Evolutionary conservation across 257 asterid genomes (phyloP).

Genomic region (Fraxinus cuspidata): DNA sequence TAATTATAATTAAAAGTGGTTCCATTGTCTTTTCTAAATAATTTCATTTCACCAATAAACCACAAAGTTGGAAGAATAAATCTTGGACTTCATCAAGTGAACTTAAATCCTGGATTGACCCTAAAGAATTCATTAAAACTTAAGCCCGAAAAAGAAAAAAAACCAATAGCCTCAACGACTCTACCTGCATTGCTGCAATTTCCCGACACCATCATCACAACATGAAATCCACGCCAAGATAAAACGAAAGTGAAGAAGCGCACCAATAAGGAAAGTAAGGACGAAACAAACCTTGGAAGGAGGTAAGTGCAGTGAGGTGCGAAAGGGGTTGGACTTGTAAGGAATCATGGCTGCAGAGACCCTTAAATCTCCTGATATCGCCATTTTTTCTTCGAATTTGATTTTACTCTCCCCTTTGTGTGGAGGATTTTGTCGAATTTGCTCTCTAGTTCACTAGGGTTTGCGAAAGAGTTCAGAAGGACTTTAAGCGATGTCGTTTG

Average conservation of each 20-base stretch:
- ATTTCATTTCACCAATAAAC: neutral
- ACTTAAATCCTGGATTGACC: neutral
- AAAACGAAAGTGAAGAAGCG: neutral
- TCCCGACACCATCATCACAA: neutral
- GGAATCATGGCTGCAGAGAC: constrained; percentile 68
- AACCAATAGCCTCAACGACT: neutral
- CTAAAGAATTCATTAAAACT: neutral
- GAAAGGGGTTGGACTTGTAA: constrained; percentile 55
- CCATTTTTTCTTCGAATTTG: constrained; percentile 33
- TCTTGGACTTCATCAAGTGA: neutral
- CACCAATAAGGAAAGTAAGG: neutral
- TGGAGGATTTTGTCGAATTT: constrained; percentile 1
- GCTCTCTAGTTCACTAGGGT: constrained; percentile 33
- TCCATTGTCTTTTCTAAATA: neutral
- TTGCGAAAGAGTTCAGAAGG: neutral
- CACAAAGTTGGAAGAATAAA: neutral
- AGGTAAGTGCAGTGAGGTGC: constrained; percentile 42
- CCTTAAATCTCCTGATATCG: constrained; percentile 72
- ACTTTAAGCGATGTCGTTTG: constrained; percentile 1
- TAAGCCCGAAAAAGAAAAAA: neutral
- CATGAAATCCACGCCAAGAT: neutral
- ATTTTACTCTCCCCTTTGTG: neutral
- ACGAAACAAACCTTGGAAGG: constrained; percentile 63
- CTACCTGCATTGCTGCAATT: neutral
- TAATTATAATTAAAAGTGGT: neutral